Evolutionary conservation across 2,329 filamentous ascomycete genomes (phyloP).

Genomic region (Proliferodiscus dingleyae): DNA sequence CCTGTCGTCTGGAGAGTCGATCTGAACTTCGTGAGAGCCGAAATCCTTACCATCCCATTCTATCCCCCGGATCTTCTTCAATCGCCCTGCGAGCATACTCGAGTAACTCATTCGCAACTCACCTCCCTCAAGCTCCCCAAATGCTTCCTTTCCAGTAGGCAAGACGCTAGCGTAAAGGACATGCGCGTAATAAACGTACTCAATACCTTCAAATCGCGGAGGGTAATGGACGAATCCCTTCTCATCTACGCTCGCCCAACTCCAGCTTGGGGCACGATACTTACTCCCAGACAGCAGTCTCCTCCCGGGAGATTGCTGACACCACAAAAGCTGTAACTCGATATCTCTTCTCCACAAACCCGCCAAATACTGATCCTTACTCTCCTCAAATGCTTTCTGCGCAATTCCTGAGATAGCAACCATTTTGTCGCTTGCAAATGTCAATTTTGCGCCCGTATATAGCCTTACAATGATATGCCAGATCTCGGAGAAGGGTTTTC

Average conservation of each 20-base stretch:
- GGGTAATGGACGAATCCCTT: slow-evolving; percentile 1
- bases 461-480: slow-evolving; percentile 5
- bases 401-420: slow-evolving; percentile 11
- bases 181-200: slow-evolving; percentile 1
- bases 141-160: slow-evolving; percentile 1
- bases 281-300: not conserved
- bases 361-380: slow-evolving; percentile 5
- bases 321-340: slow-evolving; percentile 8
- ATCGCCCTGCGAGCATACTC: not conserved
- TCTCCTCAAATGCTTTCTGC: slow-evolving; percentile 1
- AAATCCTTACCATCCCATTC: not conserved
- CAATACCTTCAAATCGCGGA: not conserved
- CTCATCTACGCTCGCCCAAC: slow-evolving; percentile 3
- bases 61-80: not conserved
- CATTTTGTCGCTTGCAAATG: slow-evolving; percentile 8
- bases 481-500: slow-evolving; percentile 2
- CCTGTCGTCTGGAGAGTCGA: not conserved
- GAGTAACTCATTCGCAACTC: slow-evolving; percentile 1
- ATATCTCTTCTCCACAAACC: slow-evolving; percentile 12
- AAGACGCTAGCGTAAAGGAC: not conserved
- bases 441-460: slow-evolving; percentile 6
- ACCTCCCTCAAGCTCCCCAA: not conserved
- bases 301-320: not conserved
- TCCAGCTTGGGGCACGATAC: slow-evolving; percentile 1
- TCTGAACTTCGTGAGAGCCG: slow-evolving; percentile 1